Base-by-base conservation (phyloP, 345 rosid species). In the Excoecaria agallocha region DNA sequence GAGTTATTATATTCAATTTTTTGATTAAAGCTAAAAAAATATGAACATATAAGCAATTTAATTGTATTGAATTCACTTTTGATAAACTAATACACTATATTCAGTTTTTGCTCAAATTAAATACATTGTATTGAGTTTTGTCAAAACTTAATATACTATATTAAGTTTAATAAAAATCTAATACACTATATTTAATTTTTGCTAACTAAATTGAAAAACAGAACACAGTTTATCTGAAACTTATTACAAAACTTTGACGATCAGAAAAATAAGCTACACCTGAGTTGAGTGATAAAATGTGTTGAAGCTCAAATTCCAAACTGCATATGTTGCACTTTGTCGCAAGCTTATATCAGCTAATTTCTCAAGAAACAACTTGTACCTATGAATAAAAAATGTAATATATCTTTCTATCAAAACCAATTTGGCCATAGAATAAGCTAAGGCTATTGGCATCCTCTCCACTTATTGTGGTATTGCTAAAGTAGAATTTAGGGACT, bases 251-350 rank as follows among this genome's bases (percentile, higher is more conserved):
- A 66, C 46, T 58, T 25, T 9, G 61, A 81, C 15, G 48, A 61
- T 52, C 54, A 66, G 35, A 61, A 48, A 7, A 45, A 1, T n/a
- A 66, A 58, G 77, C 66, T 45, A 74, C 75, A 92, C 98, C 97
- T 92, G 97, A 77, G 95, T 91, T 50, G 97, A 88, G 80, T 92
- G 97, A 85, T 92, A 92, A 75, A 94, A 93, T 70, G 90, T 85
- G 79, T 91, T 91, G 90, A 89, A 94, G 86, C 88, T 86, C 83
- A 86, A 84, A 72, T 87, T 94, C 98, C 98, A 94, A 73, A 91
- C 82, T 65, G 97, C 98, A 89, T 86, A 89, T 48, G 98, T 97
- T 82, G 94, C 95, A 89, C 98, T 94, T 84, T 94, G 97, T 73
- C 95, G 88, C 81, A 94, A 82, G 83, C 93, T 92, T 81, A 92